Evolutionary conservation across 768 basidiomycete species (phyloP).

Genomic region (Pilatotrama ljubarskyi): DNA sequence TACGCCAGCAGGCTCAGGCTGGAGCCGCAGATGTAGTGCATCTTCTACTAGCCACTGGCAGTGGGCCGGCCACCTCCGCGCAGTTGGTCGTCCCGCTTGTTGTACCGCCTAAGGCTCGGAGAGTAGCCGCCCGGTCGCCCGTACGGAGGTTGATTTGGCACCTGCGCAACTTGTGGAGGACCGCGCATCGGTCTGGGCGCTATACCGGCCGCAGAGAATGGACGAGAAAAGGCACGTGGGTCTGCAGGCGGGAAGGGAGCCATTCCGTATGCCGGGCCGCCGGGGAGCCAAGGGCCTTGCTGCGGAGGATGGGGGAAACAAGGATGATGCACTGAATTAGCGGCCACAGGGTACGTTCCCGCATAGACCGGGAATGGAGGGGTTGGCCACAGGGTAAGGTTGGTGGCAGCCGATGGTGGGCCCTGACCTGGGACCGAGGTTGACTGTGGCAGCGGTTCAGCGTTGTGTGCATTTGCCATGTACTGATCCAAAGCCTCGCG

Average conservation of each 20-base stretch:
- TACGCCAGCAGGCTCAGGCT: too few species aligned
- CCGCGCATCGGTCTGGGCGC: neutral
- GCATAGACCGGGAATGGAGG: conserved; percentile 14
- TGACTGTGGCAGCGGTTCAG: conserved; percentile 9
- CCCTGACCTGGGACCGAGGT: neutral
- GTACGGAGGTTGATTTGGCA: neutral
- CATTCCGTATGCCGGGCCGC: neutral
- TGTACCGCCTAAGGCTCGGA: neutral
- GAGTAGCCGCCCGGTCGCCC: neutral
- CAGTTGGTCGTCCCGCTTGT: neutral
- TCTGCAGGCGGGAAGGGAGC: neutral
- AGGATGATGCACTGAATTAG: neutral
- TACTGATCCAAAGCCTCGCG: conserved; percentile 72
- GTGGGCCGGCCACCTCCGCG: neutral
- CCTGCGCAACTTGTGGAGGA: neutral
- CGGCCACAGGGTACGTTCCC: conserved; percentile 4
- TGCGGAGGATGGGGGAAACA: neutral
- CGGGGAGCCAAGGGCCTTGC: neutral
- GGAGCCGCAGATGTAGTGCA: too few species aligned
- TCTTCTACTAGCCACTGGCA: too few species aligned
- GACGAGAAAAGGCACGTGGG: neutral
- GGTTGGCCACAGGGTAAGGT: neutral
- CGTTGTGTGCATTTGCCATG: conserved; percentile 45
- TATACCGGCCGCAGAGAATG: neutral
- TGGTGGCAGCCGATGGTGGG: neutral